These are phyloP conservation scores for Aspergillus saccharolyticus DNA, from an alignment of 495 filamentous ascomycete species.

Conservation along the genomic window DNA sequence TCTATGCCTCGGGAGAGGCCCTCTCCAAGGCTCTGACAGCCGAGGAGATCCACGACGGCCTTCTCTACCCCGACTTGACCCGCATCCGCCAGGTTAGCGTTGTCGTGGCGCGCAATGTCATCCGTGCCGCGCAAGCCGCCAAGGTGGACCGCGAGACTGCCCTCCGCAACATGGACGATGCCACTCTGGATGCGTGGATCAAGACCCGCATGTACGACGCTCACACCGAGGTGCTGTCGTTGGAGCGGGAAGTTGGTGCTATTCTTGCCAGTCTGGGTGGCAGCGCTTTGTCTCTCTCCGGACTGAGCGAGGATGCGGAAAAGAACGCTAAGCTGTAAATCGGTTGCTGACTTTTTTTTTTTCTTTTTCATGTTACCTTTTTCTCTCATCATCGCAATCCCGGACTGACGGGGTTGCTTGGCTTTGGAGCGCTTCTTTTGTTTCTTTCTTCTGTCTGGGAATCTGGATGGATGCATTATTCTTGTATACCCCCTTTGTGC, in stretches of 20 bases:
- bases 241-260: conserved; percentile 50
- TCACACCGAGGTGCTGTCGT: conserved; percentile 53
- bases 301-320: conserved; percentile 29
- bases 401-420: not conserved
- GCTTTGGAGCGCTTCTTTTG: conserved; percentile 7
- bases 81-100: conserved; percentile 89
- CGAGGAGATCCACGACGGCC: conserved; percentile 72
- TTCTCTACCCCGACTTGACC: conserved; percentile 90
- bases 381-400: conserved; percentile 1
- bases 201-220: conserved; percentile 79
- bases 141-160: conserved; percentile 75
- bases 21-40: conserved; percentile 72
- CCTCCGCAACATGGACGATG: conserved; percentile 67
- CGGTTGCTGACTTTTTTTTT: conserved; percentile 4
- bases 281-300: conserved; percentile 24
- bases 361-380: conserved; percentile 5
- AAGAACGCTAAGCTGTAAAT: conserved; percentile 43
- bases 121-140: conserved; percentile 79
- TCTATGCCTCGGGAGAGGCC: conserved; percentile 81
- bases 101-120: conserved; percentile 83
- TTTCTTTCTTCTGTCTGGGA: not conserved
- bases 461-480: conserved; percentile 22
- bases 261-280: conserved; percentile 41
- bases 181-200: conserved; percentile 73
- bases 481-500: conserved; percentile 21